Conservation (phyloP, 257 asterid genomes). For the Primulina tabacum region DNA sequence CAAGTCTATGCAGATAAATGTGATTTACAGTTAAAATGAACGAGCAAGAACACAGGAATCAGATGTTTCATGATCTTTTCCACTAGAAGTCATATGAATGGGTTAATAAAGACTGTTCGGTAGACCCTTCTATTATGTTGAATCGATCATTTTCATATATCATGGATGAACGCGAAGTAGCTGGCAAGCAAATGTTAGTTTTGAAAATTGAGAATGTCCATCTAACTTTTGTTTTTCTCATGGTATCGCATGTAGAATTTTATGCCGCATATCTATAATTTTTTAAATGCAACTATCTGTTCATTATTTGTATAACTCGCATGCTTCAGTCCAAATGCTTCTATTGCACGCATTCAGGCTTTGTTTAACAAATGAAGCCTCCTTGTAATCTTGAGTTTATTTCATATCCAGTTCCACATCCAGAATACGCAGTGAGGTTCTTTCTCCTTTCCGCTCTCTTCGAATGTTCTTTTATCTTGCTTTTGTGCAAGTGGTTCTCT, state of each 20-base stretch:
- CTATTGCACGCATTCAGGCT: slow-evolving; percentile 10
- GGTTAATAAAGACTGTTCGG: too few species aligned
- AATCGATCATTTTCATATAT: too few species aligned
- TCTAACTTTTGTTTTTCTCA: not conserved
- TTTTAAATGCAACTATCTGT: not conserved
- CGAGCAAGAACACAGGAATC: too few species aligned
- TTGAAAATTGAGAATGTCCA: too few species aligned
- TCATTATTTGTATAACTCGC: not conserved
- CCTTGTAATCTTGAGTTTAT: slow-evolving; percentile 13
- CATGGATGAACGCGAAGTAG: too few species aligned
- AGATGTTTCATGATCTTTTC: too few species aligned
- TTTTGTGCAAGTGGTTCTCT: slow-evolving; percentile 81
- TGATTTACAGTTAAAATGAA: too few species aligned
- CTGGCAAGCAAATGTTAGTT: too few species aligned
- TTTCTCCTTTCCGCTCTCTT: slow-evolving; percentile 82
- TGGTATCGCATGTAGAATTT: not conserved
- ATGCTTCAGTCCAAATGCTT: slow-evolving; percentile 14
- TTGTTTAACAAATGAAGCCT: slow-evolving; percentile 13
- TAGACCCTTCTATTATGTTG: too few species aligned
- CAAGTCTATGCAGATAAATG: too few species aligned
- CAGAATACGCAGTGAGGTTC: slow-evolving; percentile 86
- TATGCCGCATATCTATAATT: not conserved
- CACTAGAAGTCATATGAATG: too few species aligned
- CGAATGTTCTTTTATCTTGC: slow-evolving; percentile 93
- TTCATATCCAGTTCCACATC: slow-evolving; percentile 72